A percentile compares a stretch with the other conserved stretches of the same genome.
phyloP scores from a whole-genome alignment of 441 rosid genomes.

The Gossypium schwendimanii region DNA sequence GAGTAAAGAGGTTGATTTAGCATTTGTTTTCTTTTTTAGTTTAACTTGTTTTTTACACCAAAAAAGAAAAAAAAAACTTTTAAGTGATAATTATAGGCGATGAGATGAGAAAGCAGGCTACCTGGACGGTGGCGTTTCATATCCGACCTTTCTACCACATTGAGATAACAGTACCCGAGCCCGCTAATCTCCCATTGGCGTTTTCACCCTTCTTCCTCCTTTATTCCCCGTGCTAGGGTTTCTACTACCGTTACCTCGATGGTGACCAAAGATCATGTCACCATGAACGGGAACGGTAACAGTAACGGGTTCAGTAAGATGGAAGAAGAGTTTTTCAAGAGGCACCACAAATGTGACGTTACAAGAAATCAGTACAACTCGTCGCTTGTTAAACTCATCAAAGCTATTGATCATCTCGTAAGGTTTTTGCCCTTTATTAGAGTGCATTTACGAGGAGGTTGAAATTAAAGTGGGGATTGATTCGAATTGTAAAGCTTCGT shows the following conservation, averaged over 20 bases:
- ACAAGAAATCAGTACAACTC: conserved; percentile 65
- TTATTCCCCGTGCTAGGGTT: background rate
- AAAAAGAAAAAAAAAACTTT: too few relatives aligned
- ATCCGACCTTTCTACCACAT: conserved; percentile 19
- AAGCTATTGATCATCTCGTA: conserved; percentile 73
- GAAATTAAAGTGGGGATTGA: too few relatives aligned
- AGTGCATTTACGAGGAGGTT: too few relatives aligned
- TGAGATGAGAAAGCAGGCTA: conserved; percentile 27
- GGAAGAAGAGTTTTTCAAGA: conserved; percentile 55
- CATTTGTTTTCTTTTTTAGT: too few relatives aligned
- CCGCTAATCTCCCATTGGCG: conserved; percentile 5
- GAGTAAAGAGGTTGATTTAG: too few relatives aligned
- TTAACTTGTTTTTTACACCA: too few relatives aligned
- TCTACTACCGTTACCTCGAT: conserved; percentile 14
- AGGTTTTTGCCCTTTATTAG: background rate
- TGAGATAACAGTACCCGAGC: background rate
- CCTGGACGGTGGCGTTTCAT: conserved; percentile 26
- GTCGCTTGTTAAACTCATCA: conserved; percentile 67
- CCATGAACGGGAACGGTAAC: conserved; percentile 26
- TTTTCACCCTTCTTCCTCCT: background rate
- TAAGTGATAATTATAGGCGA: too few relatives aligned
- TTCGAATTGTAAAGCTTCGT: too few relatives aligned
- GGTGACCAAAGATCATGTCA: conserved; percentile 27
- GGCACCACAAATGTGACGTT: conserved; percentile 52
- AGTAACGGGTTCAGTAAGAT: conserved; percentile 23